Evolutionary conservation across 2,329 filamentous ascomycete genomes (phyloP).

Genomic region (Graphilbum sp.): DNA sequence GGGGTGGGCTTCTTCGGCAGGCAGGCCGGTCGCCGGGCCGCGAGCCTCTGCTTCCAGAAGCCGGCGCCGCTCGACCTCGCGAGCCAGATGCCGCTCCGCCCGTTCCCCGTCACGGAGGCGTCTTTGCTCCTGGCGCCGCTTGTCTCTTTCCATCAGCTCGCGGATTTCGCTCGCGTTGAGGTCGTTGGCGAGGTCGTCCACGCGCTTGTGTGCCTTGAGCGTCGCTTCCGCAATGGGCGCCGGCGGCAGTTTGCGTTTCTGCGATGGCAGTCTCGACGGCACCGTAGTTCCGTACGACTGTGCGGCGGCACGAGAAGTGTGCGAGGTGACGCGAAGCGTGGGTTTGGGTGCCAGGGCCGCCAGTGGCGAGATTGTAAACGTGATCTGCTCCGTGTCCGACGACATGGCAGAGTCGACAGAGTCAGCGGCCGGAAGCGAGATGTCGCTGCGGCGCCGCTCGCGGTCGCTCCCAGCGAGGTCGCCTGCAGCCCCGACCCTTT

Average conservation of each 20-base stretch:
- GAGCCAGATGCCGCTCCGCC: slow-evolving; percentile 46
- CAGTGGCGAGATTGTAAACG: slow-evolving; percentile 66
- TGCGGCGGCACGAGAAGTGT: slow-evolving; percentile 35
- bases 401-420: slow-evolving; percentile 67
- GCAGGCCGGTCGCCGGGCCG: slow-evolving; percentile 32
- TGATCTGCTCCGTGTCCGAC: slow-evolving; percentile 54
- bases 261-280: slow-evolving; percentile 30
- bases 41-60: slow-evolving; percentile 32
- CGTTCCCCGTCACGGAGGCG: slow-evolving; percentile 50
- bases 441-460: slow-evolving; percentile 49
- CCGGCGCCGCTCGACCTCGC: slow-evolving; percentile 49
- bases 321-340: slow-evolving; percentile 57
- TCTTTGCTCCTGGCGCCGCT: slow-evolving; percentile 62
- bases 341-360: slow-evolving; percentile 75
- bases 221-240: slow-evolving; percentile 44
- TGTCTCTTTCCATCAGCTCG: slow-evolving; percentile 80
- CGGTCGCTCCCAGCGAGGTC: slow-evolving; percentile 9
- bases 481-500: too few relatives aligned
- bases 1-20: too few relatives aligned
- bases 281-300: slow-evolving; percentile 13
- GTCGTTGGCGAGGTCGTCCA: slow-evolving; percentile 65
- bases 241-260: slow-evolving; percentile 30
- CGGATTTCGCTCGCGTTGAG: slow-evolving; percentile 71
- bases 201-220: slow-evolving; percentile 42
- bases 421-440: slow-evolving; percentile 57